Conservation (phyloP, 768 basidiomycete genomes). For the Russula lepida region DNA sequence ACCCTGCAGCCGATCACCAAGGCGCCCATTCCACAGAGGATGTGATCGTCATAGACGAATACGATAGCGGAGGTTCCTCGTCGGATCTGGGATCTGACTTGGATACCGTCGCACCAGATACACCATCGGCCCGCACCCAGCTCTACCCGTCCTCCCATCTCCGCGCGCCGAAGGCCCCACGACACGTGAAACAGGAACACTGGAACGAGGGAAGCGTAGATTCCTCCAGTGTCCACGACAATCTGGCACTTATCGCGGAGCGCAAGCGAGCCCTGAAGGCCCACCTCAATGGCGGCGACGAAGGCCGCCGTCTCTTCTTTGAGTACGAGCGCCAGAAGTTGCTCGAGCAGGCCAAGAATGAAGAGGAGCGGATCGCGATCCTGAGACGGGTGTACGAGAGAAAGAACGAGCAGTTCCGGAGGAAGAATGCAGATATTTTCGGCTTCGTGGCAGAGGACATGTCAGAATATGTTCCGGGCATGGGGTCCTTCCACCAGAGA, state of each 20-base stretch:
- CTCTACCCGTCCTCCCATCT: background rate
- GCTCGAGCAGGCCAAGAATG: background rate
- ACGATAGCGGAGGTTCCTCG: background rate
- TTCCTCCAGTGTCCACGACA: background rate
- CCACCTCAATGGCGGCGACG: background rate
- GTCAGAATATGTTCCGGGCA: background rate
- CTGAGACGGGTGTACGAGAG: background rate
- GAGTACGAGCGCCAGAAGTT: background rate
- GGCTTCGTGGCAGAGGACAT: background rate
- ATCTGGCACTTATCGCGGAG: background rate
- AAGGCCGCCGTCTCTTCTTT: background rate
- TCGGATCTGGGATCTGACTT: background rate
- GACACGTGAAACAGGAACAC: background rate
- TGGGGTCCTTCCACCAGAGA: background rate
- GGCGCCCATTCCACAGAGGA: background rate
- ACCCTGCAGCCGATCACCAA: background rate
- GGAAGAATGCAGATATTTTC: background rate
- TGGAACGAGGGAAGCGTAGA: background rate
- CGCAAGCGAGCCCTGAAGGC: background rate
- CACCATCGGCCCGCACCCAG: background rate
- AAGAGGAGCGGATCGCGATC: background rate
- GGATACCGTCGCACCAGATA: background rate
- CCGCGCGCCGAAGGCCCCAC: background rate
- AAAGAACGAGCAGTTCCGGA: background rate
- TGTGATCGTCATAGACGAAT: background rate